Base-by-base conservation (phyloP, 192 early-diverging fungal species). In the Dissophora ornata region DNA sequence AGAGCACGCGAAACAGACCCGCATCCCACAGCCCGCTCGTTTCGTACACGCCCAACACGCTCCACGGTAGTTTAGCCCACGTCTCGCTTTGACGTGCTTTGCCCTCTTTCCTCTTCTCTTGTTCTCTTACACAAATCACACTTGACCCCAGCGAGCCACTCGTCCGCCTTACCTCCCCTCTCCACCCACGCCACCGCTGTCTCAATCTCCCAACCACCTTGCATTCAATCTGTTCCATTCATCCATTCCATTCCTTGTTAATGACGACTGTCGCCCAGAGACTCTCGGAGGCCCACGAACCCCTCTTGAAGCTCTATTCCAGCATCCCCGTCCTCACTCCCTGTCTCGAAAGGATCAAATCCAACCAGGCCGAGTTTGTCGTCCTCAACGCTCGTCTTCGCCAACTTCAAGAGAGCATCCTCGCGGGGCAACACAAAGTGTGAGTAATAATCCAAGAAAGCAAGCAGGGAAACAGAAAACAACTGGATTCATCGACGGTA, bases 321-420 rank as follows among this genome's bases (percentile, higher is more conserved):
- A 60, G 57, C 32, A 75, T 75, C 36, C 71, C 71, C 24, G 49
- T 67, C 30, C 51, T 75, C 2, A 75, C 62, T 5, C 71, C 71
- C 24, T 67, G 63, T 51, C 71, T 75, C 9, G 71, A 75, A 22
- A 46, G 38, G n/a, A 75, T 75, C 57, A 75, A 75, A 54, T 47
- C 57, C n/a, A 75, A 75, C 45, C 71, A 75, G 15, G 50, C 57
- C 21, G 71, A 75, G 26, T 75, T 75, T 46, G 57, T 75, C 18
- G 63, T 30, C 16, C 50, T 61, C 50, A 75, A 64, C 48, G 47
- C 28, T 30, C 56, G 71, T 7, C 50, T 75, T 8, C 62, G 71
- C n/a, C 57, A 67, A 15, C 51, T 67, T 0, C 71, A 75, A 19
- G 71, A 75, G 8, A 45, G 29, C 44, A 25, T 61, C 33, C 16